phyloP scores from a whole-genome alignment of 2,329 filamentous ascomycete species.

The Huntiella omanensis region DNA sequence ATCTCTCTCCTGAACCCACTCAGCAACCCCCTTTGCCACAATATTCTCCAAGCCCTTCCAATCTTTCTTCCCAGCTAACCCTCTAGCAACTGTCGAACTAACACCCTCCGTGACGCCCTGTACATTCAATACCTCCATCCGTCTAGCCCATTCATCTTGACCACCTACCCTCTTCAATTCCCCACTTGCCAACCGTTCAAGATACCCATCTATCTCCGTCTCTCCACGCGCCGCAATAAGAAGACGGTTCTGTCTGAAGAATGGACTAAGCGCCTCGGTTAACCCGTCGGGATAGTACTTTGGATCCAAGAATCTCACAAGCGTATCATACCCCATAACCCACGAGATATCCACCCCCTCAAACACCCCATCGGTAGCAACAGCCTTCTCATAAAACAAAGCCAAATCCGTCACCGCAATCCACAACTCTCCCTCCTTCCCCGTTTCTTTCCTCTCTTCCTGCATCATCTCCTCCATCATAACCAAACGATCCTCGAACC shows the following conservation, averaged over 20 bases:
- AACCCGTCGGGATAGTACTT: conserved; percentile 42
- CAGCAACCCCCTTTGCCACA: conserved; percentile 36
- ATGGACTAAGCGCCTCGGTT: conserved; percentile 32
- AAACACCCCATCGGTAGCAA: conserved; percentile 28
- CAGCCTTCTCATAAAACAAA: conserved; percentile 56
- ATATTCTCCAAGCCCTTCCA: conserved; percentile 29
- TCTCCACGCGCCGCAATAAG: conserved; percentile 15
- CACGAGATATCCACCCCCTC: conserved; percentile 28
- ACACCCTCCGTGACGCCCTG: not conserved
- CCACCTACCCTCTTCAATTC: conserved; percentile 18
- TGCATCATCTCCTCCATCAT: conserved; percentile 54
- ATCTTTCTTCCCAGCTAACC: conserved; percentile 17
- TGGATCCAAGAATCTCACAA: conserved; percentile 51
- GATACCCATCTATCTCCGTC: conserved; percentile 29
- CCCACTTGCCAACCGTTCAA: conserved; percentile 38
- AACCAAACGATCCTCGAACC: conserved; percentile 45
- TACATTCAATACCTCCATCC: conserved; percentile 31
- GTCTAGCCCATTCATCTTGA: not conserved
- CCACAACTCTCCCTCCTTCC: conserved; percentile 42
- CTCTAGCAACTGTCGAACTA: conserved; percentile 31
- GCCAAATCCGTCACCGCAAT: conserved; percentile 53
- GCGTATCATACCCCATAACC: conserved; percentile 55
- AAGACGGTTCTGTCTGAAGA: conserved; percentile 43
- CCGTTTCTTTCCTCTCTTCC: conserved; percentile 41
- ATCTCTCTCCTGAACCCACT: conserved; percentile 35